These are phyloP conservation scores for Trichoderma asperellum DNA, from an alignment of 2,329 filamentous ascomycete species.

Conservation along the genomic window DNA sequence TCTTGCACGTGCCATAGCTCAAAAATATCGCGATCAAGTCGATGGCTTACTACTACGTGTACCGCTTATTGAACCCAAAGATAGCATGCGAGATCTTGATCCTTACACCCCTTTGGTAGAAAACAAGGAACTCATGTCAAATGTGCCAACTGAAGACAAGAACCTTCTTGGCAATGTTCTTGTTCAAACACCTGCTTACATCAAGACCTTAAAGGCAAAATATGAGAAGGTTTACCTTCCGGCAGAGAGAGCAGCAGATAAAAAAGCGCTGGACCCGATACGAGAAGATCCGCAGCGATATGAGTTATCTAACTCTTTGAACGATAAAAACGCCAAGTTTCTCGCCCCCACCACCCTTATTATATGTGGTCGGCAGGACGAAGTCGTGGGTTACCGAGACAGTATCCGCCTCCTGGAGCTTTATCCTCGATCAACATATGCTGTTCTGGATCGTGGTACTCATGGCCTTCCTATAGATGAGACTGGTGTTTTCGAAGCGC, in stretches of 20 bases:
- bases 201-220: conserved; percentile 22
- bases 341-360: conserved; percentile 28
- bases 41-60: conserved; percentile 29
- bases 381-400: conserved; percentile 27
- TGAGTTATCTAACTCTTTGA: conserved; percentile 15
- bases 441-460: conserved; percentile 28
- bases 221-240: conserved; percentile 12
- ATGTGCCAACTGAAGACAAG: conserved; percentile 13
- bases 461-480: conserved; percentile 30
- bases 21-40: conserved; percentile 22
- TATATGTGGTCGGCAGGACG: conserved; percentile 28
- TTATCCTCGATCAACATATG: conserved; percentile 29
- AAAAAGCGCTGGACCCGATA: conserved; percentile 8
- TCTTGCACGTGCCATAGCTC: conserved; percentile 28
- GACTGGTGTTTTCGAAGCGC: conserved; percentile 26
- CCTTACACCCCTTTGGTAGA: conserved; percentile 17
- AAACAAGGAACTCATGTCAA: conserved; percentile 22
- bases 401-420: conserved; percentile 27
- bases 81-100: conserved; percentile 27
- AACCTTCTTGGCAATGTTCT: conserved; percentile 25
- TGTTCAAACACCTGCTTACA: conserved; percentile 27
- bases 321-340: conserved; percentile 13
- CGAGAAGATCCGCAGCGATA: conserved; percentile 26
- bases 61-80: conserved; percentile 28
- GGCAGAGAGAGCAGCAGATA: conserved; percentile 8